phyloP scores from a whole-genome alignment of 23 red algal genomes.

The Gracilaria domingensis region DNA sequence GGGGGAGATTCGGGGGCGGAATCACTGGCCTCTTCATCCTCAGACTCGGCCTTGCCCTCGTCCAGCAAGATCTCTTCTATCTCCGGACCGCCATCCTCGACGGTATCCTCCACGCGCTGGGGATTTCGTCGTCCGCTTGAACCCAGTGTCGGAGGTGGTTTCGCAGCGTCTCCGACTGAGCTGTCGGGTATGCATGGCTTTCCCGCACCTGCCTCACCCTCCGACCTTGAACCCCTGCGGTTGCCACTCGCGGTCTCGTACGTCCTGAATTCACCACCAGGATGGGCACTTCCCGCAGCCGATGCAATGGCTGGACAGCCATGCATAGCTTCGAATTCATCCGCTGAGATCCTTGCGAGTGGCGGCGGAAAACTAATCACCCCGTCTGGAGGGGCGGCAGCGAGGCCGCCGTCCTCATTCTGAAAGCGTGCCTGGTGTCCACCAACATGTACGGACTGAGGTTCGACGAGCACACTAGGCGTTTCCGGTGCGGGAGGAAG shows the following conservation, averaged over 20 bases:
- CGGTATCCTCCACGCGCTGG: neutral
- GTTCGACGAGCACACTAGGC: neutral
- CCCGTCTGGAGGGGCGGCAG: neutral
- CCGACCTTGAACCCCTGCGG: neutral
- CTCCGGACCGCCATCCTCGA: neutral
- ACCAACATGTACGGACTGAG: neutral
- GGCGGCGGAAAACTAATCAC: neutral
- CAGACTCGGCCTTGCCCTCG: conserved; percentile 1
- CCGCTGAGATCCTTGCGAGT: neutral
- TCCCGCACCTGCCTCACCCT: neutral
- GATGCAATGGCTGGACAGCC: neutral
- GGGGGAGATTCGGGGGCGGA: neutral
- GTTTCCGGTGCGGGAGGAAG: neutral
- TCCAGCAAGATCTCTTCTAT: neutral
- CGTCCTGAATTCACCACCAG: neutral
- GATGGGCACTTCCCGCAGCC: neutral
- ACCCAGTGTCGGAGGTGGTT: neutral
- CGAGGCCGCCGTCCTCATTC: neutral
- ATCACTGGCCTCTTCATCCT: neutral
- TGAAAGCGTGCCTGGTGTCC: neutral
- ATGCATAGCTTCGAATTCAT: no score
- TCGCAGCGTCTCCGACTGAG: neutral
- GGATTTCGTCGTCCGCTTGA: neutral
- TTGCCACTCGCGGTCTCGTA: neutral
- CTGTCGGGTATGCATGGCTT: neutral